These are phyloP conservation scores for Malania oleifera DNA, from an alignment of 164 flowering plant genomes.

Conservation along the genomic window DNA sequence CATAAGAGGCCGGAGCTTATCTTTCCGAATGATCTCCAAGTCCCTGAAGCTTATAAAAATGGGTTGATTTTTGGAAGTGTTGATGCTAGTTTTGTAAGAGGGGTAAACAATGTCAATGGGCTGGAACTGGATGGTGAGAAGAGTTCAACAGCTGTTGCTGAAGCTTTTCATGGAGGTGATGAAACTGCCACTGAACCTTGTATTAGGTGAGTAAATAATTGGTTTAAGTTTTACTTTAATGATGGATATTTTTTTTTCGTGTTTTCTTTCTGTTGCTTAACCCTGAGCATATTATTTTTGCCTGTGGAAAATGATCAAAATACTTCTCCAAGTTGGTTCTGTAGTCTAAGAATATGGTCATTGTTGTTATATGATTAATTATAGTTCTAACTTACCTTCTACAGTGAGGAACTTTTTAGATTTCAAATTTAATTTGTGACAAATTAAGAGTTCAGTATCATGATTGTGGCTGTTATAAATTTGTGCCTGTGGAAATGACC, in stretches of 20 bases:
- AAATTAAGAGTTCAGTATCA: too few relatives aligned
- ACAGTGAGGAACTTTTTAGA: too few relatives aligned
- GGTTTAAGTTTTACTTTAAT: neutral
- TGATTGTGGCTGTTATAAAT: too few relatives aligned
- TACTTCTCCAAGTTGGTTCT: too few relatives aligned
- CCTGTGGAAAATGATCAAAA: too few relatives aligned
- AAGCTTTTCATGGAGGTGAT: conserved; percentile 15
- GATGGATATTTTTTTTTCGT: too few relatives aligned
- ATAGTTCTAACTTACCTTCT: too few relatives aligned
- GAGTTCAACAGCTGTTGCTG: conserved; percentile 10
- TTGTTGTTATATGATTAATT: too few relatives aligned
- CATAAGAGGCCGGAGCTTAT: conserved; percentile 20
- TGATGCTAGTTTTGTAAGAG: conserved; percentile 17
- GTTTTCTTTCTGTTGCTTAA: too few relatives aligned
- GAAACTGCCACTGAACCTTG: conserved; percentile 26
- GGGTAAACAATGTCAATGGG: conserved; percentile 7
- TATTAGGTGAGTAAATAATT: conserved; percentile 20
- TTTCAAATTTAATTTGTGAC: too few relatives aligned
- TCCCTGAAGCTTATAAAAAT: conserved; percentile 40
- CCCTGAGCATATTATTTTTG: too few relatives aligned
- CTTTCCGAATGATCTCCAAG: conserved; percentile 41
- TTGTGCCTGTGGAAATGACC: too few relatives aligned
- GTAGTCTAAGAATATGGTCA: neutral
- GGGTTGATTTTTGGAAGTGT: conserved; percentile 53
- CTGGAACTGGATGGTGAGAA: conserved; percentile 3